phyloP scores from a whole-genome alignment of 257 asterid genomes.

The Fraxinus anomala region DNA sequence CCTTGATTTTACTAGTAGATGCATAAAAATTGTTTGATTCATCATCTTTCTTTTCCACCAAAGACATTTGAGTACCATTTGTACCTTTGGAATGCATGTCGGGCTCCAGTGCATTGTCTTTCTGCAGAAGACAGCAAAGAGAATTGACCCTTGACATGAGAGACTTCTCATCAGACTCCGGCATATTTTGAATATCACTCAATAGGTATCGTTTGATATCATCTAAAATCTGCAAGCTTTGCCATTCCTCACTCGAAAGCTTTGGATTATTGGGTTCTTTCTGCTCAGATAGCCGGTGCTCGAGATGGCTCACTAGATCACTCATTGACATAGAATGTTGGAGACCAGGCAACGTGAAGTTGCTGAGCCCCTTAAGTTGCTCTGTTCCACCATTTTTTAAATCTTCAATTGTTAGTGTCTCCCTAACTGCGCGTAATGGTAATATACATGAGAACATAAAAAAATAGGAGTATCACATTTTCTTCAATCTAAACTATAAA shows the following conservation, averaged over 20 bases:
- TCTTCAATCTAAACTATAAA: background rate
- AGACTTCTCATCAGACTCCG: constrained; percentile 70
- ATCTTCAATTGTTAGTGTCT: constrained; percentile 44
- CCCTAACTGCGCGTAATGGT: constrained; percentile 42
- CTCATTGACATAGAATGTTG: constrained; percentile 87
- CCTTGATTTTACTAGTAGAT: constrained; percentile 20
- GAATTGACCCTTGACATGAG: constrained; percentile 91
- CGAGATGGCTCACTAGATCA: constrained; percentile 89
- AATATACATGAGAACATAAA: background rate
- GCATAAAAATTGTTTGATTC: constrained; percentile 17
- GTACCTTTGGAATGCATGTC: constrained; percentile 29
- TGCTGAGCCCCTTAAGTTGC: constrained; percentile 58
- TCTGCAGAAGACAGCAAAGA: constrained; percentile 91
- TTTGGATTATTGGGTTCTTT: constrained; percentile 47
- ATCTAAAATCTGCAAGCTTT: constrained; percentile 68
- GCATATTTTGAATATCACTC: constrained; percentile 54
- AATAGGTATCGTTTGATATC: constrained; percentile 71
- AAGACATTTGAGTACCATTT: constrained; percentile 19
- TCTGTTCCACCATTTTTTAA: constrained; percentile 38
- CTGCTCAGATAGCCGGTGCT: constrained; percentile 73
- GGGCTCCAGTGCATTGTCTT: constrained; percentile 47
- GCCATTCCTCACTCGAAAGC: constrained; percentile 76
- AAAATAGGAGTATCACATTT: background rate
- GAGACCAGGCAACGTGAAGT: constrained; percentile 66
- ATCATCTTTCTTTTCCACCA: constrained; percentile 34